phyloP scores from a whole-genome alignment of 495 filamentous ascomycete genomes.

The Parathielavia appendiculata region DNA sequence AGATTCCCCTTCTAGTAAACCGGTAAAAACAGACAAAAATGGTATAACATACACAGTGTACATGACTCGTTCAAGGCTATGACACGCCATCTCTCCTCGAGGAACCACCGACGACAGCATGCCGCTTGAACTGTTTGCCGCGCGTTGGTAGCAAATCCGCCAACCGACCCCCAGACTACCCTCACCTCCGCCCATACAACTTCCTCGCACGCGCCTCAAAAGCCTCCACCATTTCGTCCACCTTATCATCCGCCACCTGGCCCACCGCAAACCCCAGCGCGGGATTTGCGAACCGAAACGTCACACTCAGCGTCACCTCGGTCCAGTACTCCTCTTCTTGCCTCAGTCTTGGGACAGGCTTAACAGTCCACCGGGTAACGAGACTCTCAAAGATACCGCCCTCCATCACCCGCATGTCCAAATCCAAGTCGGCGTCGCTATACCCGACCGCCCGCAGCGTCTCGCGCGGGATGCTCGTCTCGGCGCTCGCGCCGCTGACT shows the following conservation, averaged over 20 bases:
- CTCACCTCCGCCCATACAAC: conserved; percentile 37
- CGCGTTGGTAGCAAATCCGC: too few species aligned
- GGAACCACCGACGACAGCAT: neutral
- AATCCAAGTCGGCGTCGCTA: neutral
- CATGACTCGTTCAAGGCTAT: neutral
- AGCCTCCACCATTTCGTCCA: conserved; percentile 81
- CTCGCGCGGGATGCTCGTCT: conserved; percentile 35
- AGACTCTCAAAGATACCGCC: conserved; percentile 65
- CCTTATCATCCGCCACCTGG: conserved; percentile 77
- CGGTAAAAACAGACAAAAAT: neutral
- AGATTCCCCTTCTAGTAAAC: neutral
- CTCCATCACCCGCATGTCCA: conserved; percentile 7
- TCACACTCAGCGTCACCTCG: conserved; percentile 67
- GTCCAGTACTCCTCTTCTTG: conserved; percentile 49
- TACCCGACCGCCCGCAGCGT: conserved; percentile 39
- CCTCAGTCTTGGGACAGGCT: conserved; percentile 21
- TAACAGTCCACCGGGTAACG: conserved; percentile 69
- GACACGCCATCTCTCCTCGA: neutral
- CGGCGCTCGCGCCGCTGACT: conserved; percentile 54
- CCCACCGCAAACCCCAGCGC: conserved; percentile 73
- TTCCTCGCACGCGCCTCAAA: conserved; percentile 76
- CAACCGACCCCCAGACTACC: neutral
- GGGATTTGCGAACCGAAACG: conserved; percentile 79
- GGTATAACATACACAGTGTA: conserved; percentile 4
- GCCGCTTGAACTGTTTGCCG: too few species aligned